Conservation (phyloP, 306 rosid species). For the Rosa rugosa region DNA sequence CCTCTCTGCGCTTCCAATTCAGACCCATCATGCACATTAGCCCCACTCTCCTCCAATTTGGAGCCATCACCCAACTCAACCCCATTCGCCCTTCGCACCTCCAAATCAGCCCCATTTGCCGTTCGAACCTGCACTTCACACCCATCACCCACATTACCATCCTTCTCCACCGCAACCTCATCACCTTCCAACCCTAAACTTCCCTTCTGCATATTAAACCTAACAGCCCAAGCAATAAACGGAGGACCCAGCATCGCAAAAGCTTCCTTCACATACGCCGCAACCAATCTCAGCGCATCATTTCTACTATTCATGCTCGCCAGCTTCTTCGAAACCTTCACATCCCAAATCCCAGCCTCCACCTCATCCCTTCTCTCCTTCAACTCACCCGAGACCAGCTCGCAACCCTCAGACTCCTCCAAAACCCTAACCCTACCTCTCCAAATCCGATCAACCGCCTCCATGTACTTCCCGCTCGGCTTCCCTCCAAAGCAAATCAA, state of each 20-base stretch:
- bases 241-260: conserved; percentile 56
- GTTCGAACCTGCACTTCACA: not conserved
- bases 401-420: conserved; percentile 25
- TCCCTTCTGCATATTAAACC: conserved; percentile 13
- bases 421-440: conserved; percentile 40
- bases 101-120: not conserved
- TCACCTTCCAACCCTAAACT: not conserved
- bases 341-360: conserved; percentile 60
- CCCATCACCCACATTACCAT: not conserved
- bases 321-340: conserved; percentile 41
- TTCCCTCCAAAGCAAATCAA: conserved; percentile 30
- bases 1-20: not conserved
- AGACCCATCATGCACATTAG: not conserved
- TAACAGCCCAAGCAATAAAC: conserved; percentile 38
- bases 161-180: not conserved
- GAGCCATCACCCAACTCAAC: not conserved
- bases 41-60: not conserved
- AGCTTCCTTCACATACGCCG: conserved; percentile 54
- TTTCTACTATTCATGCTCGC: conserved; percentile 43
- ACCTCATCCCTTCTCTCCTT: conserved; percentile 40
- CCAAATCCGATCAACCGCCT: conserved; percentile 62
- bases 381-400: conserved; percentile 45
- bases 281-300: conserved; percentile 45
- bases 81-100: not conserved
- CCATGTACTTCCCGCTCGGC: conserved; percentile 38